Base-by-base conservation (phyloP, 2,329 filamentous ascomycete species). In the Fusarium sp. region DNA sequence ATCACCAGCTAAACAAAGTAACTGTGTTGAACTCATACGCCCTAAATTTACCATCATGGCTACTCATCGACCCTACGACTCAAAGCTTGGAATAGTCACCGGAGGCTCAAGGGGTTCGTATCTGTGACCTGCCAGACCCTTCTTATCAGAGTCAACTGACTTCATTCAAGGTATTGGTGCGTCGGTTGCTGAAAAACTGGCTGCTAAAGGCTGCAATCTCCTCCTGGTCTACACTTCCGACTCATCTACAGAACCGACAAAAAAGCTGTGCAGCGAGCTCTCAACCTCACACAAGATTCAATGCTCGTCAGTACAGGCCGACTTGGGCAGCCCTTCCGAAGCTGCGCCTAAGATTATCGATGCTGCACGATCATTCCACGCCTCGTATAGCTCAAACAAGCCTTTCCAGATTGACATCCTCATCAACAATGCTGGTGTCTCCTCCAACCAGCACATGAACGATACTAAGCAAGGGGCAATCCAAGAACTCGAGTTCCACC, bases 371-470 rank as follows among this genome's bases (percentile, higher is more conserved):
- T 34, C 44, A 18, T 71, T 80, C 52, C 79, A 74, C 65, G 45
- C 59, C 11, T 73, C 71, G 13, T 77, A 75, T 67, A 74, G 51
- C 25, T 22, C 58, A 1, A 38, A 58, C 13, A 67, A 59, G 15
- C 56, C 70, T 9, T 77, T 80, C 63, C 75, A 77, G 75, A 86
- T 97, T 75, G 93, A 97, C 81, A 93, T 97, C 66, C 83, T 97
- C 56, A 84, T 97, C 83, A 97, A 97, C 86, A 97, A 97, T 79
- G 94, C 94, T 30, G 94, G 93, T 57, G 82, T 90, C 9, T 83
- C 88, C 32, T 82, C 87, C 41, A 95, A 96, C 81, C 87, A 90
- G 72, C 78, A 82, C 27, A 81, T 92, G 25, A 85, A 88, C 53
- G 87, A 92, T 29, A 62, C 78, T 9, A 79, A 88, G 24, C 79